Percentiles rank a stretch among this genome's conserved stretches.
Evolutionary conservation across 106 monocot species (phyloP).

Genomic region (Phalaenopsis aphrodite): DNA sequence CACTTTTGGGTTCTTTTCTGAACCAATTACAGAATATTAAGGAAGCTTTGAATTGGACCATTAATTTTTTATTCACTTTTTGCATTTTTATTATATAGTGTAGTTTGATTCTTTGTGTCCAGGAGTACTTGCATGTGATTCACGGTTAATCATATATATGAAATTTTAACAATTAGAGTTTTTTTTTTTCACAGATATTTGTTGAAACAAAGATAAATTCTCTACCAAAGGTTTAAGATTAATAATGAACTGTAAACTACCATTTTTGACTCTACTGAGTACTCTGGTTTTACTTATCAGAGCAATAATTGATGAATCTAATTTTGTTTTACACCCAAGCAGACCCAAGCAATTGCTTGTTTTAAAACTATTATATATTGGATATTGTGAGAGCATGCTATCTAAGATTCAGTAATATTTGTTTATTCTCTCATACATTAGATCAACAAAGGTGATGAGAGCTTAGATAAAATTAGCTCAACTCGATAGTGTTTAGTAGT

Average conservation of each 20-base stretch:
- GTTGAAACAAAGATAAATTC: not conserved
- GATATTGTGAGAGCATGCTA: not conserved
- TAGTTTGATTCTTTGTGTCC: not conserved
- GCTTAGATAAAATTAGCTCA: not conserved
- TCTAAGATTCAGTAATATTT: not conserved
- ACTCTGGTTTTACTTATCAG: not conserved
- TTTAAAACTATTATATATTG: not conserved
- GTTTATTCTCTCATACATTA: not conserved
- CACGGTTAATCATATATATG: not conserved
- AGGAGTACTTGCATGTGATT: not conserved
- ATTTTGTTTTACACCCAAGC: not conserved
- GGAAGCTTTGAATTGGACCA: not conserved
- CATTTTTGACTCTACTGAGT: not conserved
- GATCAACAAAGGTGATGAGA: not conserved
- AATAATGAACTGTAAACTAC: not conserved
- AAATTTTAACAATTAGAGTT: not conserved
- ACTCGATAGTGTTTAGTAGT: not conserved
- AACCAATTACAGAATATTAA: not conserved
- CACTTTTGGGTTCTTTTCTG: not conserved
- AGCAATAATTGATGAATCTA: not conserved
- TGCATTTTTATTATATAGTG: not conserved
- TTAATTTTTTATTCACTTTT: not conserved
- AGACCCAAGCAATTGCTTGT: not conserved
- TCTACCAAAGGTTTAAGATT: not conserved
- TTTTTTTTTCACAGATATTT: not conserved